phyloP scores from a whole-genome alignment of 495 filamentous ascomycete species.

The Articulospora tetracladia region DNA sequence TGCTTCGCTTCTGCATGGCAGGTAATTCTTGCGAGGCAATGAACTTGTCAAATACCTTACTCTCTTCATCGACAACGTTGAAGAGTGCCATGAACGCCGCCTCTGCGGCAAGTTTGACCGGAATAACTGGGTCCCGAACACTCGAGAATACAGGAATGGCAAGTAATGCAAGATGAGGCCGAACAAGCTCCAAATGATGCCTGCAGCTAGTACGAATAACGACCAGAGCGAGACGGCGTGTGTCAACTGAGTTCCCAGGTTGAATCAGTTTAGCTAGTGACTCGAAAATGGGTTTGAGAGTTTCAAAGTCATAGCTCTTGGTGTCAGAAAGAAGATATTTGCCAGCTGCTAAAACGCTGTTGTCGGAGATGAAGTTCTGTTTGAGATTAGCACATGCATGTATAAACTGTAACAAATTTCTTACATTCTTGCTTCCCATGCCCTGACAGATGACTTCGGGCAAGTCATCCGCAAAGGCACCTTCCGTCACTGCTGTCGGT shows the following conservation, averaged over 20 bases:
- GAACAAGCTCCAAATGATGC: slow-evolving; percentile 66
- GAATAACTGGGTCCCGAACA: slow-evolving; percentile 91
- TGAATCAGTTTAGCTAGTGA: slow-evolving; percentile 68
- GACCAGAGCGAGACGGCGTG: slow-evolving; percentile 83
- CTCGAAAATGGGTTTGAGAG: slow-evolving; percentile 73
- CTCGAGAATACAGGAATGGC: slow-evolving; percentile 82
- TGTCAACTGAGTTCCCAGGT: slow-evolving; percentile 74
- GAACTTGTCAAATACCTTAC: slow-evolving; percentile 88
- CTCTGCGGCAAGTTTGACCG: slow-evolving; percentile 92
- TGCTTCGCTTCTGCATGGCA: slow-evolving; percentile 74
- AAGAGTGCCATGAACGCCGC: slow-evolving; percentile 95
- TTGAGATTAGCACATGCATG: slow-evolving; percentile 9
- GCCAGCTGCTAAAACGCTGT: slow-evolving; percentile 88
- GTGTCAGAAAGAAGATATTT: slow-evolving; percentile 78
- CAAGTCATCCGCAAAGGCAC: slow-evolving; percentile 63
- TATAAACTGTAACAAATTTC: not conserved
- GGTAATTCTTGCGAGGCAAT: slow-evolving; percentile 62
- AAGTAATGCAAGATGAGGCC: slow-evolving; percentile 73
- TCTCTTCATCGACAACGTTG: slow-evolving; percentile 80
- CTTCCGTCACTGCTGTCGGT: slow-evolving; percentile 59
- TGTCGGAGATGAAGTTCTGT: slow-evolving; percentile 79
- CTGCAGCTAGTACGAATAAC: slow-evolving; percentile 82
- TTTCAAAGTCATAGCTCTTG: slow-evolving; percentile 57
- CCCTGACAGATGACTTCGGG: slow-evolving; percentile 75
- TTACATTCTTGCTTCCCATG: slow-evolving; percentile 69